Evolutionary conservation across 805 yeast species (phyloP), one percentile per base, ranked within the genome.

Genomic region (Candida bentonensis): DNA sequence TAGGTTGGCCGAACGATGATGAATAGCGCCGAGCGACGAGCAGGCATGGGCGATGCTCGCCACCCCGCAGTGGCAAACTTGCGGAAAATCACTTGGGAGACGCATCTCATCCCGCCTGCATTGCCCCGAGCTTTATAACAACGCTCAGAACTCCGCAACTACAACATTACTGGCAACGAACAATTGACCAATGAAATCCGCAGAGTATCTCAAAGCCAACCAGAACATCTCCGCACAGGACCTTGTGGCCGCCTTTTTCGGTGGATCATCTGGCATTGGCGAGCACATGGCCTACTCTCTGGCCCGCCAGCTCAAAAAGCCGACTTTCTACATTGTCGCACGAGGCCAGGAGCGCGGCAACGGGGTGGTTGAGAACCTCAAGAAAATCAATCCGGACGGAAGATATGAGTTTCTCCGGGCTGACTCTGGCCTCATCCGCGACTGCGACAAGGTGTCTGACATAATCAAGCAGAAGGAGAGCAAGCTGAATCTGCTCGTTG

Each of bases 261-360:
- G 54, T 11, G 54, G 51, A 3, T 51, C 54, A 2, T 33, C 43
- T 4, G 54, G 54, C 21, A 51, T 51, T 22, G 54, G 54, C 21
- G 54, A 51, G 40, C 36, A 28, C 28, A 33, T 49, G 7, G 46
- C 51, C 23, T 51, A 51, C 39, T 23, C 25, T n/a, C 47, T 44
- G 28, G 54, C 52, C 9, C 23, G 33, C 21, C 41, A 45, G 27
- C 43, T 47, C 15, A 44, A 30, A 20, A n/a, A 23, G 21, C 54
- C 54, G 20, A 49, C 46, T 11, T 43, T 51, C 26, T 51, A 51
- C 44, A 26, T 51, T 15, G 40, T 51, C 22, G 54, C 53, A 2
- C 34, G 54, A 21, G 48, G 39, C 45, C 45, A 44, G 41, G 36
- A 15, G 3, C 20, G 43, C 11, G 54, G 51, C 22, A 42, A 25